Percentiles rank a stretch among this genome's conserved stretches.
Evolutionary conservation across 1,284 basidiomycete species (phyloP).

Genomic region (Limonomyces culmigenus): DNA sequence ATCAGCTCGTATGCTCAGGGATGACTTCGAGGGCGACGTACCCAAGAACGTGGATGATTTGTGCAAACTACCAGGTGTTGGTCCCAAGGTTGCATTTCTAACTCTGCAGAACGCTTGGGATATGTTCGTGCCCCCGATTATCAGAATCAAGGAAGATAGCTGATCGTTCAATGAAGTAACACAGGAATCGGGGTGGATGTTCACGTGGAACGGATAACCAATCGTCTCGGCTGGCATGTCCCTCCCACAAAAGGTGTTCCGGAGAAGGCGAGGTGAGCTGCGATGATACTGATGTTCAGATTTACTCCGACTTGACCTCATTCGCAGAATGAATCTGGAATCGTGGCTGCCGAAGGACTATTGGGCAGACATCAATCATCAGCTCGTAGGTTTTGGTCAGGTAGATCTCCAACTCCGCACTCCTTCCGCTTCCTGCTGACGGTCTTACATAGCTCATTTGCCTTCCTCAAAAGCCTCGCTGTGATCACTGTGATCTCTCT

Average conservation of each 20-base stretch:
- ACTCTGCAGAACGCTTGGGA: conserved; percentile 77
- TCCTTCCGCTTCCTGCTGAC: no score
- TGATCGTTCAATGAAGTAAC: conserved; percentile 33
- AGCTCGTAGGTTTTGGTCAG: conserved; percentile 91
- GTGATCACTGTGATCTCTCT: no score
- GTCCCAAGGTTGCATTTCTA: conserved; percentile 87
- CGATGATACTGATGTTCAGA: not conserved
- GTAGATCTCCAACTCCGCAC: no score
- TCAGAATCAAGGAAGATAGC: not conserved
- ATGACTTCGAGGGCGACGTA: conserved; percentile 65
- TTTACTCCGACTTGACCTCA: not conserved
- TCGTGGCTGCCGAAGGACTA: conserved; percentile 78
- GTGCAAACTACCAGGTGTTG: conserved; percentile 73
- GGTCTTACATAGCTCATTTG: no score
- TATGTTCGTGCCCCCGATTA: conserved; percentile 28
- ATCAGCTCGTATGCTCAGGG: conserved; percentile 47
- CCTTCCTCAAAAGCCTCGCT: no score
- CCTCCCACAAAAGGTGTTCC: conserved; percentile 72
- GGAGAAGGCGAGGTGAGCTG: conserved; percentile 63
- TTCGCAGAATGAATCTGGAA: conserved; percentile 61
- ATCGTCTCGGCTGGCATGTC: conserved; percentile 83
- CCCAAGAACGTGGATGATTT: conserved; percentile 78
- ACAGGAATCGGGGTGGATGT: conserved; percentile 94
- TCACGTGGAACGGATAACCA: conserved; percentile 91
- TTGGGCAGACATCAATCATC: conserved; percentile 71